Evolutionary conservation across 495 filamentous ascomycete genomes (phyloP).

Genomic region (Talaromyces ruber): DNA sequence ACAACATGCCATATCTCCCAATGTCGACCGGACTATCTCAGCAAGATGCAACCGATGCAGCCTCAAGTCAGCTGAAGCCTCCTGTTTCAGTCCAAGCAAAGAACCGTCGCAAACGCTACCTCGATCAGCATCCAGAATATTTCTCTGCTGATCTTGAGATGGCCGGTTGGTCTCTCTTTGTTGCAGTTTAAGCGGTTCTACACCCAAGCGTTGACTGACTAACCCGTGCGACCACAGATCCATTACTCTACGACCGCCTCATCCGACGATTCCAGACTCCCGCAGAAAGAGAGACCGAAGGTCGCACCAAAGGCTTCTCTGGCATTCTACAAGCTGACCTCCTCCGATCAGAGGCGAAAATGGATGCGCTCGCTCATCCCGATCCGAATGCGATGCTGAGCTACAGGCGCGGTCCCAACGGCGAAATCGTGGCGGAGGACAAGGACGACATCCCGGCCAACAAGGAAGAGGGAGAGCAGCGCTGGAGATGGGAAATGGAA

Average conservation of each 20-base stretch:
- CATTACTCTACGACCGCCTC: conserved; percentile 69
- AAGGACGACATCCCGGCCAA: conserved; percentile 46
- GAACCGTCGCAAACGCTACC: conserved; percentile 57
- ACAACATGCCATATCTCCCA: conserved; percentile 34
- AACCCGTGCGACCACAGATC: conserved; percentile 44
- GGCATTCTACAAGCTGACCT: conserved; percentile 66
- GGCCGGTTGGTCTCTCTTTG: conserved; percentile 39
- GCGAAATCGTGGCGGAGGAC: conserved; percentile 49
- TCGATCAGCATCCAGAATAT: conserved; percentile 57
- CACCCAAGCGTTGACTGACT: conserved; percentile 10
- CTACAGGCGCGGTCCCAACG: conserved; percentile 38
- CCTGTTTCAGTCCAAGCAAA: conserved; percentile 35
- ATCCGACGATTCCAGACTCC: conserved; percentile 70
- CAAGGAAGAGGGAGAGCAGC: conserved; percentile 55
- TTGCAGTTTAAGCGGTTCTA: not conserved
- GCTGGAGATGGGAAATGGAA: conserved; percentile 61
- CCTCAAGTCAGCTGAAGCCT: conserved; percentile 11
- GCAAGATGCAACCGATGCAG: not conserved
- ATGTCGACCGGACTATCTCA: conserved; percentile 13
- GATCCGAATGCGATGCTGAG: conserved; percentile 41
- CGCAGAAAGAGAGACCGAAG: conserved; percentile 64
- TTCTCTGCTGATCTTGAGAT: conserved; percentile 55
- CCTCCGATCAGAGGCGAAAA: conserved; percentile 61
- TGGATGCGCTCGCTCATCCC: conserved; percentile 52
- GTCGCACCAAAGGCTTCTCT: conserved; percentile 62